These are phyloP conservation scores for Aureobasidium sp. DNA, from an alignment of 2,329 filamentous ascomycete species.

Conservation along the genomic window DNA sequence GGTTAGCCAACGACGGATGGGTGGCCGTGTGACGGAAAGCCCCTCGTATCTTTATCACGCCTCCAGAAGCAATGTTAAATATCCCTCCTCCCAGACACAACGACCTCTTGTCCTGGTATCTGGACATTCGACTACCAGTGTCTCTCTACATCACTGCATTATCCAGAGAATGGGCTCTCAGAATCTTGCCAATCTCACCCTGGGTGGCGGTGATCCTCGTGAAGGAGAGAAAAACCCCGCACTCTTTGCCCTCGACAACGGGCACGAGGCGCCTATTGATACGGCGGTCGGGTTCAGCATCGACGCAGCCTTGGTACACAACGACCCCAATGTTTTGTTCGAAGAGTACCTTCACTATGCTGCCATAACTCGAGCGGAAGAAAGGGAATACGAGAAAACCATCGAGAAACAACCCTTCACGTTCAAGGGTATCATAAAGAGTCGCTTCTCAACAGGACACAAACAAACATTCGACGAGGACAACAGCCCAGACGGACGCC, in stretches of 20 bases:
- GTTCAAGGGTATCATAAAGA: conserved; percentile 15
- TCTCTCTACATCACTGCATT: neutral
- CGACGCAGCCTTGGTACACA: neutral
- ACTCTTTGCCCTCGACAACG: neutral
- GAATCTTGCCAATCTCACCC: conserved; percentile 7
- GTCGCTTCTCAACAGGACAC: conserved; percentile 15
- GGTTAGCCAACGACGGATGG: neutral
- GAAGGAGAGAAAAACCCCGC: conserved; percentile 3
- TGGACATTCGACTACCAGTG: neutral
- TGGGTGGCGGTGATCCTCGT: conserved; percentile 7
- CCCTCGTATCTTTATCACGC: too few relatives aligned
- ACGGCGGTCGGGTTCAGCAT: neutral
- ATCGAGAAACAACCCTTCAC: conserved; percentile 13
- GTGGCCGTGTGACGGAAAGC: neutral
- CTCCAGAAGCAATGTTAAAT: neutral
- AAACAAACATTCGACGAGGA: neutral
- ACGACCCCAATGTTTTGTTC: conserved; percentile 19
- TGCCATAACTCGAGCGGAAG: conserved; percentile 14
- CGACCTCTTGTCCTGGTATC: neutral
- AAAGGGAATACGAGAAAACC: conserved; percentile 17
- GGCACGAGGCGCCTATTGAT: neutral
- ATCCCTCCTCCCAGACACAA: neutral
- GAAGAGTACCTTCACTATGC: conserved; percentile 21
- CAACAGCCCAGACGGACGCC: neutral
- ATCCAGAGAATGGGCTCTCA: neutral